These are phyloP conservation scores for Groenewaldozyma salmanticensis DNA, from an alignment of 805 yeast species.

Conservation along the genomic window DNA sequence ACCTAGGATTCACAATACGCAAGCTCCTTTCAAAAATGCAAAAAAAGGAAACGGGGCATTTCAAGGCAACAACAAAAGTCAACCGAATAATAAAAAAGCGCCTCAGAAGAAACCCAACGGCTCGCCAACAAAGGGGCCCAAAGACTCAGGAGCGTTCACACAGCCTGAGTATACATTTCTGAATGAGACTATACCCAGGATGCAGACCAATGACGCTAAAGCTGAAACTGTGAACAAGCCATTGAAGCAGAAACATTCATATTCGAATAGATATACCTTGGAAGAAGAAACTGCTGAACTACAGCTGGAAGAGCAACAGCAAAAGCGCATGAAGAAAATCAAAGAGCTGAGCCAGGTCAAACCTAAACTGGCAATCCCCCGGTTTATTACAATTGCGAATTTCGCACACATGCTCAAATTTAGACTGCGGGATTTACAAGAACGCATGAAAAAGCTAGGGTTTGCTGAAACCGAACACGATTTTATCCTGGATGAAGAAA, in stretches of 20 bases:
- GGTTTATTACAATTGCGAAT: constrained; percentile 69
- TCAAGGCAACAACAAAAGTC: background rate
- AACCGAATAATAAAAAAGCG: background rate
- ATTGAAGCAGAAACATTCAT: background rate
- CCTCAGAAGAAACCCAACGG: background rate
- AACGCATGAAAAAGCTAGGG: constrained; percentile 56
- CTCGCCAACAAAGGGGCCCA: background rate
- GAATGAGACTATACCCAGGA: background rate
- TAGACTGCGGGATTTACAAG: constrained; percentile 49
- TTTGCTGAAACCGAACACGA: constrained; percentile 60
- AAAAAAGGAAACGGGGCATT: background rate
- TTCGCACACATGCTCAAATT: constrained; percentile 63
- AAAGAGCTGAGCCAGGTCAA: background rate
- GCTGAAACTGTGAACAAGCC: background rate
- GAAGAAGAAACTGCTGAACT: background rate
- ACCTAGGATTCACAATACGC: too few relatives aligned
- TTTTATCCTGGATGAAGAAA: constrained; percentile 76
- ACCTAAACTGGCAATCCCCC: constrained; percentile 40
- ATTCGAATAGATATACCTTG: background rate
- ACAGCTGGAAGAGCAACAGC: background rate
- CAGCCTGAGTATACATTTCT: background rate
- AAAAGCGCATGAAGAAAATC: background rate
- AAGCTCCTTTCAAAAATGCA: too few relatives aligned
- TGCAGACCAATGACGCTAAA: background rate
- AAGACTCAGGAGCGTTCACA: too few relatives aligned